Conservation (phyloP, 2,329 filamentous ascomycete species). For the Neonectria ditissima region DNA sequence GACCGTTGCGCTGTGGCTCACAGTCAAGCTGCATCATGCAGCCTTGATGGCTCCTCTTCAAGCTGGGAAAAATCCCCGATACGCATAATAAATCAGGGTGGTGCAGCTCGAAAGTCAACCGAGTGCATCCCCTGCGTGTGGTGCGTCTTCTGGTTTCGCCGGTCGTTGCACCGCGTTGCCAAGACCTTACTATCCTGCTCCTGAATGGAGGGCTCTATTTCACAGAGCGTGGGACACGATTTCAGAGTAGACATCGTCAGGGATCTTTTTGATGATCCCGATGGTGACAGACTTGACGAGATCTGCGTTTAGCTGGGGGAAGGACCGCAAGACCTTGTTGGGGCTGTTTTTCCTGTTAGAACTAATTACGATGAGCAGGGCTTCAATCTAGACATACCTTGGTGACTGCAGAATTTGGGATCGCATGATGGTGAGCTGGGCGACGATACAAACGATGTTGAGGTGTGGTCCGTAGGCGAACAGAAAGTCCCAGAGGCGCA, state of each 20-base stretch:
- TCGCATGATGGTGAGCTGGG: conserved; percentile 89
- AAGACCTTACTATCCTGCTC: neutral
- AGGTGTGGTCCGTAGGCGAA: conserved; percentile 96
- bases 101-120: conserved; percentile 26
- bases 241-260: conserved; percentile 89
- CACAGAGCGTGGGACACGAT: conserved; percentile 88
- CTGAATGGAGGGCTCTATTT: neutral
- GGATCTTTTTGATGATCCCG: conserved; percentile 88
- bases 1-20: conserved; percentile 10
- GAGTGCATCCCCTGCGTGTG: conserved; percentile 29
- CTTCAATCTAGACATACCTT: conserved; percentile 67
- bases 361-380: neutral
- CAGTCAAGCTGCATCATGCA: conserved; percentile 21
- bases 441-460: conserved; percentile 96
- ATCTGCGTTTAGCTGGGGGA: conserved; percentile 85
- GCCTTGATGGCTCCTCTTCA: neutral
- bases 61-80: conserved; percentile 30
- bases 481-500: conserved; percentile 95
- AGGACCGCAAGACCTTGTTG: conserved; percentile 89
- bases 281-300: conserved; percentile 88
- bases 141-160: conserved; percentile 19
- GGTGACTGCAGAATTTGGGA: conserved; percentile 85
- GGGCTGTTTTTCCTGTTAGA: conserved; percentile 70
- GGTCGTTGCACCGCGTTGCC: conserved; percentile 10
- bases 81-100: conserved; percentile 25